Evolutionary conservation across 495 filamentous ascomycete species (phyloP).

Genomic region (Podospora bellae-mahoneyi): DNA sequence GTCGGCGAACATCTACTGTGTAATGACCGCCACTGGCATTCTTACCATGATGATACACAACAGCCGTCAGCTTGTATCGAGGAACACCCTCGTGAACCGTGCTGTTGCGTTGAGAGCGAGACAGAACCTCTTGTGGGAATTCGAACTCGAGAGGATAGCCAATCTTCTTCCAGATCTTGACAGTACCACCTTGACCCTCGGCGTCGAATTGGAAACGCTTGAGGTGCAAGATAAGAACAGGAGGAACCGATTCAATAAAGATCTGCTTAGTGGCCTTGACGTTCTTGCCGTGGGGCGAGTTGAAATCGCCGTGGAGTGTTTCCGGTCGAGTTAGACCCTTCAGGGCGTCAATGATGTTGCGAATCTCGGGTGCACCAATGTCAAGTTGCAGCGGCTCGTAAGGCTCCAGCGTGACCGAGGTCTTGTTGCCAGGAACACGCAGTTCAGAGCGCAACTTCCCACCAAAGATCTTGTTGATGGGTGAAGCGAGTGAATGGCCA

Average conservation of each 20-base stretch:
- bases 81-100: slow-evolving; percentile 59
- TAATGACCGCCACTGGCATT: slow-evolving; percentile 94
- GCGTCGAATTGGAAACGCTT: slow-evolving; percentile 97
- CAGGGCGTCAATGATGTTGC: slow-evolving; percentile 88
- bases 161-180: slow-evolving; percentile 98
- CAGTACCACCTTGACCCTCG: slow-evolving; percentile 75
- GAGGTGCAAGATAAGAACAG: slow-evolving; percentile 88
- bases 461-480: slow-evolving; percentile 91
- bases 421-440: slow-evolving; percentile 78
- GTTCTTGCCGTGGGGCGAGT: slow-evolving; percentile 72
- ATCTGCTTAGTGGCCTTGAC: slow-evolving; percentile 85
- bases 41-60: slow-evolving; percentile 96
- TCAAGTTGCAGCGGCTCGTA: slow-evolving; percentile 95
- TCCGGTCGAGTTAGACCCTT: slow-evolving; percentile 80
- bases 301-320: slow-evolving; percentile 81
- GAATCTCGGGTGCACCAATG: slow-evolving; percentile 77
- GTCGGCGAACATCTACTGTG: slow-evolving; percentile 90
- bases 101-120: slow-evolving; percentile 63
- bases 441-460: slow-evolving; percentile 89
- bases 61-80: slow-evolving; percentile 81
- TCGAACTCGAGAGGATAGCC: slow-evolving; percentile 93
- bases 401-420: slow-evolving; percentile 86
- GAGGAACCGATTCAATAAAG: slow-evolving; percentile 88
- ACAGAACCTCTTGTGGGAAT: slow-evolving; percentile 90
- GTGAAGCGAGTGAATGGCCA: slow-evolving; percentile 67